Conservation (phyloP, 2,329 filamentous ascomycete genomes). For the Fusarium sp. region DNA sequence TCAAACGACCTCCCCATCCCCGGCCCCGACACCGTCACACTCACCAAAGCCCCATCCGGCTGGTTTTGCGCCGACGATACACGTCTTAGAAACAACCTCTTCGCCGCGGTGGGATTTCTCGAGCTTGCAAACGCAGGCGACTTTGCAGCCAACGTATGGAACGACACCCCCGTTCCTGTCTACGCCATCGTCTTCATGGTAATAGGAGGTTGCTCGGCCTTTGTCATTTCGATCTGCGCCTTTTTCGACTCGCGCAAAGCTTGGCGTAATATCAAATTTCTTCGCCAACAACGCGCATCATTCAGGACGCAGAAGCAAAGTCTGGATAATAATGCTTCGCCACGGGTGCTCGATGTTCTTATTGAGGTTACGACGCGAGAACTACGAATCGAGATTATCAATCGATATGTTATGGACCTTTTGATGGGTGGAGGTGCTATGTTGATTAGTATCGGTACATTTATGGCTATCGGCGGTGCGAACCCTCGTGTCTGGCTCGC, state of each 20-base stretch:
- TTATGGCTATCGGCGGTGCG: constrained; percentile 66
- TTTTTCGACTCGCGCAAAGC: constrained; percentile 59
- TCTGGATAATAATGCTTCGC: constrained; percentile 11
- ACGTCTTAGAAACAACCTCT: constrained; percentile 50
- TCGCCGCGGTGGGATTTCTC: constrained; percentile 61
- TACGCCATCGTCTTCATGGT: constrained; percentile 66
- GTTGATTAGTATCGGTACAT: constrained; percentile 64
- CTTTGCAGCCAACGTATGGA: constrained; percentile 71
- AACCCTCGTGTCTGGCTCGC: constrained; percentile 58
- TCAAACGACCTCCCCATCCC: constrained; percentile 12
- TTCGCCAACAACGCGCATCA: constrained; percentile 57
- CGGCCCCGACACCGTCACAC: constrained; percentile 25
- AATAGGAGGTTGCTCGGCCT: constrained; percentile 63
- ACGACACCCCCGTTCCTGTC: constrained; percentile 62
- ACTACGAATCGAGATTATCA: constrained; percentile 63
- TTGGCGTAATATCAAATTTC: constrained; percentile 60
- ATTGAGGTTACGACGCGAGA: constrained; percentile 63
- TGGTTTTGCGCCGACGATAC: constrained; percentile 33
- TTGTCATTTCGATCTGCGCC: constrained; percentile 61
- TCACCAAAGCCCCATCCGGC: constrained; percentile 22
- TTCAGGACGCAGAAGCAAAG: constrained; percentile 46
- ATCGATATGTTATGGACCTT: constrained; percentile 65
- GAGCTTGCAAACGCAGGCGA: constrained; percentile 69
- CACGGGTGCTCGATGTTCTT: constrained; percentile 52
- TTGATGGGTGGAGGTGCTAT: constrained; percentile 64